Evolutionary conservation across 768 basidiomycete genomes (phyloP), one percentile per base, ranked within the genome.

Genomic region (Dacryopinax primogenitus): DNA sequence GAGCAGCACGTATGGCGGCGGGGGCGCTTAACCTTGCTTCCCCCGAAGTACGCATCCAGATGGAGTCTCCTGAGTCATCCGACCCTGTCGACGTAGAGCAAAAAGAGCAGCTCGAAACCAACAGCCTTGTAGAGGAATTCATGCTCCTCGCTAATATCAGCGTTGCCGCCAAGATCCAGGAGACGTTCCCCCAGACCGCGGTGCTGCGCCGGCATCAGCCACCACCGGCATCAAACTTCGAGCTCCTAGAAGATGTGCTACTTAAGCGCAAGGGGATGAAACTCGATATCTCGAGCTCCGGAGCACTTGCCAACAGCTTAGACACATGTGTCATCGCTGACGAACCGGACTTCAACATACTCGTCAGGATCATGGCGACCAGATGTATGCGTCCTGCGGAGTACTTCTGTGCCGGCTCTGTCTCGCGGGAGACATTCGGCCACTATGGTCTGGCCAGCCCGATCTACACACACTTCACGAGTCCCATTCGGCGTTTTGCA

Each of bases 351-450:
- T 98, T 99, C 80, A 99, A 98, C 71, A 98, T 93, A 0, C 83
- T 98, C 18, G 95, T 99, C 36, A 86, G 96, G 41, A 98, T 99
- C 74, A 97, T 99, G 94, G 94, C 96, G 1, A 98, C 95, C 1
- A 81, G 96, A 33, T 97, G 96, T 74, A 99, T 99, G 96, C 80
- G 97, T 28, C 87, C 94, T 0, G 96, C 96, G 21, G 96, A 99
- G 74, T 99, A 99, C 74, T 97, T 98, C 77, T 92, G 90, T 73
- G 90, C 94, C 0, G 95, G 96, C 9, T 93, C 92, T 69, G 92
- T 97, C 1, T 84, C 87, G 0, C 83, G 86, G 62, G 93, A 96
- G 68, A 87, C 92, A 0, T 99, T 97, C 73, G 88, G 90, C 1
- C 96, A 98, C 74, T 99, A 99, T 73, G 96, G 96, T 39, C 82